phyloP scores from a whole-genome alignment of 768 basidiomycete genomes.

The Boletus insuetus region DNA sequence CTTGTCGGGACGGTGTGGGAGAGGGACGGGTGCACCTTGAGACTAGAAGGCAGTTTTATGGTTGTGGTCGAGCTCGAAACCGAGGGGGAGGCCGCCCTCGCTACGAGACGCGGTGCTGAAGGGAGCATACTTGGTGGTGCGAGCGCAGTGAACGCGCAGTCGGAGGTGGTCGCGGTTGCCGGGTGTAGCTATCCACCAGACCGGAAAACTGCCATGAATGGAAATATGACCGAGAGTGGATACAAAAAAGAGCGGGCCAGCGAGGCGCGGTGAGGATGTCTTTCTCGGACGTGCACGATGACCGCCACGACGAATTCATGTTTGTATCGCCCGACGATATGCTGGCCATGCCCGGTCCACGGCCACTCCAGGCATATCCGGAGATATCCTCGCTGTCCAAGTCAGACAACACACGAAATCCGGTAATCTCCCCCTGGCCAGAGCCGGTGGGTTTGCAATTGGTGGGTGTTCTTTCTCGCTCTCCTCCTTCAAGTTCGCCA shows the following conservation, averaged over 20 bases:
- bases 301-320: conserved; percentile 10
- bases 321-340: conserved; percentile 8
- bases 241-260: neutral
- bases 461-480: neutral
- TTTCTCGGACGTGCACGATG: conserved; percentile 2
- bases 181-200: neutral
- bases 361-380: conserved; percentile 8
- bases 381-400: neutral
- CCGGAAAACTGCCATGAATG: conserved; percentile 12
- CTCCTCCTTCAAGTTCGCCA: neutral
- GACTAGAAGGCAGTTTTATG: conserved; percentile 39
- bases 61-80: conserved; percentile 37
- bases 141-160: conserved; percentile 4
- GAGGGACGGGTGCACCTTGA: conserved; percentile 42
- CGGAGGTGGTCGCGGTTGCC: conserved; percentile 15
- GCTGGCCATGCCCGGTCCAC: neutral
- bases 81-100: conserved; percentile 36
- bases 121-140: conserved; percentile 4
- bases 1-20: neutral
- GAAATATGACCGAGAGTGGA: neutral
- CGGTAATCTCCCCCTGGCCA: conserved; percentile 22
- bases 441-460: too few relatives aligned
- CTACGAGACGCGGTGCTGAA: conserved; percentile 2
- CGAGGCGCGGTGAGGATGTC: conserved; percentile 10
- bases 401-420: conserved; percentile 1